These are phyloP conservation scores for Musa acuminata DNA, from an alignment of 176 grass and related monocot species.

Conservation along the genomic window DNA sequence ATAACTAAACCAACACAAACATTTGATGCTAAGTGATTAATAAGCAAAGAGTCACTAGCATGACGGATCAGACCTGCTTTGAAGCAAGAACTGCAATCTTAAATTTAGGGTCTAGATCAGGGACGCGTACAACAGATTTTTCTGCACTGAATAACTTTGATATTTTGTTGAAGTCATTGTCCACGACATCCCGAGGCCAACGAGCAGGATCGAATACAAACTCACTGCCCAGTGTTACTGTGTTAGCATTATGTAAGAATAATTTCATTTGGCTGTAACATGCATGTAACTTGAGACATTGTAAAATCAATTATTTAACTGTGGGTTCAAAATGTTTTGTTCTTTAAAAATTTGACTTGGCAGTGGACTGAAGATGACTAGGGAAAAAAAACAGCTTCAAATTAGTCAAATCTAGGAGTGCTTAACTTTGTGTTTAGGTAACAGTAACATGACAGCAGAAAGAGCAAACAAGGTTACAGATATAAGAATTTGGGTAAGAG, in stretches of 20 bases:
- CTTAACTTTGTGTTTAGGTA: not conserved
- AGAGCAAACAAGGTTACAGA: not conserved
- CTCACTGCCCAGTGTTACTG: slow-evolving; percentile 39
- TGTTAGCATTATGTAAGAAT: not conserved
- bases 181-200: slow-evolving; percentile 55
- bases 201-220: slow-evolving; percentile 49
- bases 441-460: not conserved
- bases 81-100: slow-evolving; percentile 79
- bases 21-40: not conserved
- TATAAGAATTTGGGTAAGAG: not conserved
- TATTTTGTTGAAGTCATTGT: slow-evolving; percentile 46
- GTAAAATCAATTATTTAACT: not conserved
- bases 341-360: not conserved
- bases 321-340: not conserved
- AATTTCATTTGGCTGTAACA: not conserved
- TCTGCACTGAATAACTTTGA: slow-evolving; percentile 52
- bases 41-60: not conserved
- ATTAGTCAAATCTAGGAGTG: not conserved
- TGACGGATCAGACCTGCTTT: slow-evolving; percentile 42
- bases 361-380: not conserved
- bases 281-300: not conserved
- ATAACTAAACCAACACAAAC: not conserved
- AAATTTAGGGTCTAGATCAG: slow-evolving; percentile 73
- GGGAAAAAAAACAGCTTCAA: not conserved
- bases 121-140: slow-evolving; percentile 44